These are phyloP conservation scores for Gloeophyllum trabeum DNA, from an alignment of 768 basidiomycete genomes.

Conservation along the genomic window DNA sequence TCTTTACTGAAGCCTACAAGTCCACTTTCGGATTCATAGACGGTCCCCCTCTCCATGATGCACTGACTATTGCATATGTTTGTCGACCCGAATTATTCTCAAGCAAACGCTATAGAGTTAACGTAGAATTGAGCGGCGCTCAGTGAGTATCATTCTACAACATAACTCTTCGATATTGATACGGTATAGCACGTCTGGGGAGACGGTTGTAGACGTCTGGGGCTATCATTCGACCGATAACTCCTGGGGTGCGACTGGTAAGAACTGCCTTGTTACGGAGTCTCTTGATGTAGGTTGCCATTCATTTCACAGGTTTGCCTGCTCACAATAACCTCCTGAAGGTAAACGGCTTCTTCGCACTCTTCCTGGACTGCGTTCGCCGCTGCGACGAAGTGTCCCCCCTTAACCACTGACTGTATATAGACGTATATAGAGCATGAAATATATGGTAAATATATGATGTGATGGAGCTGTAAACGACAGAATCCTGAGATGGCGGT, in stretches of 20 bases:
- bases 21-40: conserved; percentile 71
- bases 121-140: conserved; percentile 63
- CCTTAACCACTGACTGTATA: conserved; percentile 27
- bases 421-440: conserved; percentile 2
- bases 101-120: conserved; percentile 59
- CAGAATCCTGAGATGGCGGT: conserved; percentile 6
- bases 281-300: conserved; percentile 45
- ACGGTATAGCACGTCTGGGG: conserved; percentile 20
- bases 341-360: conserved; percentile 54
- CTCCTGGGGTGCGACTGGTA: conserved; percentile 62
- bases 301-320: not conserved
- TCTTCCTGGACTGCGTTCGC: conserved; percentile 49
- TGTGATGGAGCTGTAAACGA: no score
- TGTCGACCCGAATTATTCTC: conserved; percentile 57
- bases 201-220: conserved; percentile 77
- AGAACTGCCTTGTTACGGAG: conserved; percentile 67
- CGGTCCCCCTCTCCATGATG: conserved; percentile 84
- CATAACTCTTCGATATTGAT: not conserved
- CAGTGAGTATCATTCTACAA: conserved; percentile 26
- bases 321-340: conserved; percentile 13
- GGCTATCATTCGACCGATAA: conserved; percentile 46
- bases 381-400: conserved; percentile 51
- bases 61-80: conserved; percentile 71
- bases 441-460: not conserved
- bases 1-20: conserved; percentile 65